These are phyloP conservation scores for Aaosphaeria pasadenensis DNA, from an alignment of 2,329 filamentous ascomycete species.

Conservation along the genomic window DNA sequence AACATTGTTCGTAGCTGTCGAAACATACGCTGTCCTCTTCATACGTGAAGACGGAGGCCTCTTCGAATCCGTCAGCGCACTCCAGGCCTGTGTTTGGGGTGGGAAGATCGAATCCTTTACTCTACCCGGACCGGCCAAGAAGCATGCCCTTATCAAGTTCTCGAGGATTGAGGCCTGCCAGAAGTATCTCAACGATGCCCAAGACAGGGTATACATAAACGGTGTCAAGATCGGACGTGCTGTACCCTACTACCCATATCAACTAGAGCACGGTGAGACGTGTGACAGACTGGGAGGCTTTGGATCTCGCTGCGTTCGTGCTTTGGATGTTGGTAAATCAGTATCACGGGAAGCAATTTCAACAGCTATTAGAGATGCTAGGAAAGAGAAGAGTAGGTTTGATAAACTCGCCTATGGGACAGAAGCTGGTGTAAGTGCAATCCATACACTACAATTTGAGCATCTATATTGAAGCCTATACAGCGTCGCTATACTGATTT, in stretches of 20 bases:
- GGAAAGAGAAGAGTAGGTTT: conserved; percentile 36
- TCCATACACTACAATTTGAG: conserved; percentile 8
- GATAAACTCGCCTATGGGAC: conserved; percentile 43
- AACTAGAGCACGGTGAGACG: conserved; percentile 27
- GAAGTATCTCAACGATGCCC: conserved; percentile 30
- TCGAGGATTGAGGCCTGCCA: conserved; percentile 29
- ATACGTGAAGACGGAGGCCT: conserved; percentile 1
- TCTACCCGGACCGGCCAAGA: conserved; percentile 19
- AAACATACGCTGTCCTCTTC: neutral
- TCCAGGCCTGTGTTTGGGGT: conserved; percentile 38
- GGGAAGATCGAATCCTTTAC: conserved; percentile 31
- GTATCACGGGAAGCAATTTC: conserved; percentile 27
- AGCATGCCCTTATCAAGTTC: conserved; percentile 29
- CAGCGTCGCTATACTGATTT: conserved; percentile 46
- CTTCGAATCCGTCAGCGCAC: conserved; percentile 20
- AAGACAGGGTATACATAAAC: conserved; percentile 29
- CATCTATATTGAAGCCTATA: neutral
- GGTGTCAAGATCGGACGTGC: conserved; percentile 7
- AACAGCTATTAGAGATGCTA: too few relatives aligned
- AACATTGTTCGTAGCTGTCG: neutral
- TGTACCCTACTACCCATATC: conserved; percentile 1
- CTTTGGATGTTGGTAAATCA: conserved; percentile 41
- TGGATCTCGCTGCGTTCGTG: conserved; percentile 47
- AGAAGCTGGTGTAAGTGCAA: conserved; percentile 41
- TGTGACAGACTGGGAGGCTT: conserved; percentile 20